Base-by-base conservation (phyloP, 257 asterid genomes). In the Forsythia viridissima region DNA sequence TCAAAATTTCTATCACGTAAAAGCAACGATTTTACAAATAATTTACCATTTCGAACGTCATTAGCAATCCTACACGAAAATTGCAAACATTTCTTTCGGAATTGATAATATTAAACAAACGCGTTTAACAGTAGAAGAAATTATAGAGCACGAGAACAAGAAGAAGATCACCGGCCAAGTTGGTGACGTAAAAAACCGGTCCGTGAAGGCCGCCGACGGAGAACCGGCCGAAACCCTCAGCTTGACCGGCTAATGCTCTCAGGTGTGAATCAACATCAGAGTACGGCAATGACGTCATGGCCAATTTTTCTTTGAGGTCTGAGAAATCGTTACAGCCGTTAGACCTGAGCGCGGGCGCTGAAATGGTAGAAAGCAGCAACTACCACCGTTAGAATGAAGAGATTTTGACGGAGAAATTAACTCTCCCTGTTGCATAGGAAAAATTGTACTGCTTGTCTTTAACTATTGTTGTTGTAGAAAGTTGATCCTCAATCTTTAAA, bases 191-290 rank as follows among this genome's bases (percentile, higher is more conserved):
- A 85, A 87, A 89, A 43, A 90, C 84, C 52, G 81, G 90, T 81
- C 97, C 97, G 70, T 91, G 73, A n/a, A 80, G 84, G 66, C 97
- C 98, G 79, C 97, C 98, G 81, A 89, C 76, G 7, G 98, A 76
- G 46, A 66, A 83, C 65, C 92, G 88, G 20, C 98, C 98, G 86
- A 92, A 94, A 43, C 97, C 98, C 89, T 94, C 97, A 41, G 98
- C 98, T 74, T 86, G 89, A 68, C 88, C 94, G 21, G 98, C 91
- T 71, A 94, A 42, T 34, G 83, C 86, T 78, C 92, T 85, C 73
- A 94, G 85, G 87, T 77, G 80, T 74, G 85, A 83, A 80, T 94
- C 97, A 9, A 86, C 91, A 77, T 86, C 89, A 15, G 82, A 18
- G 82, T 94, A 94, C 69, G 97, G 97, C 41, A 91, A 79, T 70